Evolutionary conservation across 2,329 filamentous ascomycete genomes (phyloP).

Genomic region (Plenodomus lindquistii): DNA sequence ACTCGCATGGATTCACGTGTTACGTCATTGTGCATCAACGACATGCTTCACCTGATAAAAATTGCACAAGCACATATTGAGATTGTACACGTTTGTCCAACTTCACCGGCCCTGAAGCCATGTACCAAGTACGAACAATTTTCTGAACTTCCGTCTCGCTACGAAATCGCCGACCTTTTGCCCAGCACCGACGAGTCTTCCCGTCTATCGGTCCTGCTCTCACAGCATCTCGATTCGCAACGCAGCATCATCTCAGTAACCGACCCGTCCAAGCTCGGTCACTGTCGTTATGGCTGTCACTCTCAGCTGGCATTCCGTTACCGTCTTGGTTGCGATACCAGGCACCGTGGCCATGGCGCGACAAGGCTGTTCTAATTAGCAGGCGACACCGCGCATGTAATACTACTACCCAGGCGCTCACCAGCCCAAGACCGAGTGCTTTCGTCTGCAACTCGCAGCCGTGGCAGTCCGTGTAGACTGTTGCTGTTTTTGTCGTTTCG

Average conservation of each 20-base stretch:
- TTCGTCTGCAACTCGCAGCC: conserved; percentile 26
- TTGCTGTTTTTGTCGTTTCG: conserved; percentile 25
- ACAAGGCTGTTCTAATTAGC: conserved; percentile 23
- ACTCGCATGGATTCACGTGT: too few species aligned
- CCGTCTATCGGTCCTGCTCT: not conserved
- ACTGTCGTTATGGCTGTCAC: not conserved
- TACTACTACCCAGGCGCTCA: conserved; percentile 7
- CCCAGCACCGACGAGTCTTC: not conserved
- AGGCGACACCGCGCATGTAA: not conserved
- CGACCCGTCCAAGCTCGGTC: not conserved
- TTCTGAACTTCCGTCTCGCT: not conserved
- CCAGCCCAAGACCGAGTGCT: conserved; percentile 28
- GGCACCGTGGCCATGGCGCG: conserved; percentile 17
- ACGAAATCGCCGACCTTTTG: not conserved
- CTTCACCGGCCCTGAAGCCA: too few species aligned
- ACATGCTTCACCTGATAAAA: not conserved
- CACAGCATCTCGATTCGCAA: too few species aligned
- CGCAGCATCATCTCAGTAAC: not conserved
- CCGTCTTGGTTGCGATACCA: conserved; percentile 14
- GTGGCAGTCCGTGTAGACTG: conserved; percentile 31
- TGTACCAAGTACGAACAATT: too few species aligned
- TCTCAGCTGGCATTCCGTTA: conserved; percentile 11
- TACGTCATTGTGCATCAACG: not conserved
- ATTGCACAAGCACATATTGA: not conserved
- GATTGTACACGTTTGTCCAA: not conserved